Evolutionary conservation across 2,329 filamentous ascomycete genomes (phyloP), one percentile per base, ranked within the genome.

Genomic region (Fusarium sp.): DNA sequence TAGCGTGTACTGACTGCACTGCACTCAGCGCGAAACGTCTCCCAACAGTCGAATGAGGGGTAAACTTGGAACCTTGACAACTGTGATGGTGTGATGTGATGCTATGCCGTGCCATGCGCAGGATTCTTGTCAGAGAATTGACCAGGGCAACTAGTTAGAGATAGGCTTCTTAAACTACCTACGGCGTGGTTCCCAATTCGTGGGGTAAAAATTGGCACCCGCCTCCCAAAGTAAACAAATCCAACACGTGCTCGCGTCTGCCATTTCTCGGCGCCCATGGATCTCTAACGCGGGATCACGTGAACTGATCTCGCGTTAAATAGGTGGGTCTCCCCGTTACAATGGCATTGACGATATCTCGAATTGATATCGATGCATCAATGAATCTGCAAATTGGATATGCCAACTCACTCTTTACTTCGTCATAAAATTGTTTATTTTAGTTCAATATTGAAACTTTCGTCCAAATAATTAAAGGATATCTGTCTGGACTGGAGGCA

Each of bases 1-100:
- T 15, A 62, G 30, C 40, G 28, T 41, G 63, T 23, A 23, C 49
- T 65, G 30, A 11, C 30, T 30, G 30, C 9, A 30, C 55, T 44
- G 36, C 37, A 23, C 23, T 65, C 51, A 53, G 65, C 58, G 55
- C 54, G 51, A 58, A 53, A 56, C 51, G 60, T 73, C 72, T 74
- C 67, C 69, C 74, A 65, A 69, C 70, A 53, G 45, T 64, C 56
- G 49, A 67, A 67, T 73, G 67, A 72, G 76, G 74, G 73, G 72
- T 72, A 71, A 67, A 63, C 42, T 50, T 72, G 45, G 52, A 62
- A 63, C 52, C 62, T 53, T 37, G 42, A 34, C 26, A 42, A 60
- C 45, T 52, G 60, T 67, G 60, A 69, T 69, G 62, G 67, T 70
- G 69, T 74, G 70, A 72, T 75, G 47, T 51, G 34, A 45, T 45